Base-by-base conservation (phyloP, 148 eudicot species). In the Arctostaphylos glauca region DNA sequence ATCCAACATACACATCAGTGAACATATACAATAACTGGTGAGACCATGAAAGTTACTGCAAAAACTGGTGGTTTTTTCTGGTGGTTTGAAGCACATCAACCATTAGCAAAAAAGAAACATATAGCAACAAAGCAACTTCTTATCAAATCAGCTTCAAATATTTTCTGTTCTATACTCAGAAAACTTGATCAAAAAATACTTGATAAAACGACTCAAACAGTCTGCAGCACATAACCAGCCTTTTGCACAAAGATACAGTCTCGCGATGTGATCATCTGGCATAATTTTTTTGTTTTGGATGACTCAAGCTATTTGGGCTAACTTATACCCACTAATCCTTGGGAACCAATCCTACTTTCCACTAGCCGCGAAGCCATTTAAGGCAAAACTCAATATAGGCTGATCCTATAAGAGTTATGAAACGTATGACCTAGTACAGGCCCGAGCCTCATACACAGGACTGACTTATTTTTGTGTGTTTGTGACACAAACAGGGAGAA, bases 41-140 rank as follows among this genome's bases (percentile, higher is more conserved):
- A 76, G 23, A 44, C 79, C 48, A 55, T 77, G n/a, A 77, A 77
- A 77, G 78, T 12, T 50, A 50, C 4, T 71, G 8, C 64, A 19
- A 59, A 59, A 59, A 16, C 21, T 59, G 64, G 9, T 59, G 23
- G n/a, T 54, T 54, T 10, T 54, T 54, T 12, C 56, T 10, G 14
- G 56, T 54, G 16, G 15, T 13, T 31, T 31, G 38, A 31, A 31
- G 38, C 38, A 31, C 38, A 31, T 31, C 38, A 31, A 31, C 38
- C 38, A 31, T 31, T 31, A 31, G 38, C 38, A 31, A 13, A 54
- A 54, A 54, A 10, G 12, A 54, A 54, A 54, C 56, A 54, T 54
- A 54, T 54, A 54, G 56, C 15, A n/a, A 14, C 4, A 56, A 64
- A 4, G 41, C 10, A 31, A 19, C 72, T 8, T 21, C 13, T 72